phyloP scores from a whole-genome alignment of 352 stramenopile species.

The Globisporangium recalcitrans region DNA sequence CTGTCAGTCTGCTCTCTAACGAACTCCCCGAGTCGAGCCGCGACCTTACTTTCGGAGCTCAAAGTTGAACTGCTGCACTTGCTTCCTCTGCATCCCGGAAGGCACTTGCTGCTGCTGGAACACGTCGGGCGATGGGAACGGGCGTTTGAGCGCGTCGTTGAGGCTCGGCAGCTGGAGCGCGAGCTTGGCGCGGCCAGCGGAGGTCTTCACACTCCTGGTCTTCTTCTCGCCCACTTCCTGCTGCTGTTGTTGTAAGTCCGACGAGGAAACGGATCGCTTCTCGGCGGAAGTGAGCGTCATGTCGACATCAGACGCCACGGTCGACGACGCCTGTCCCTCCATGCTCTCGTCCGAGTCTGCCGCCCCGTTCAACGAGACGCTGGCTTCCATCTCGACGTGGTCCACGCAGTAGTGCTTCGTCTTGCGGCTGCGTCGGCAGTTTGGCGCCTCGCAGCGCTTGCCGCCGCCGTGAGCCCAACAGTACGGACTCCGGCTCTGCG shows the following conservation, averaged over 20 bases:
- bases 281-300: slow-evolving; percentile 10
- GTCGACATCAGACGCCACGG: slow-evolving; percentile 30
- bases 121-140: slow-evolving; percentile 16
- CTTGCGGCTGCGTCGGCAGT: slow-evolving; percentile 67
- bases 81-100: neutral
- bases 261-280: slow-evolving; percentile 8
- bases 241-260: slow-evolving; percentile 12
- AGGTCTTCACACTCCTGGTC: slow-evolving; percentile 19
- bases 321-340: slow-evolving; percentile 28
- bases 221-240: slow-evolving; percentile 9
- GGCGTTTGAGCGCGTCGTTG: slow-evolving; percentile 36
- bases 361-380: slow-evolving; percentile 17
- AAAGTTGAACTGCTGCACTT: slow-evolving; percentile 7
- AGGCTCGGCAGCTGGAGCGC: slow-evolving; percentile 31
- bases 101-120: neutral
- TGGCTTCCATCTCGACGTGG: slow-evolving; percentile 63
- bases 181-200: slow-evolving; percentile 11
- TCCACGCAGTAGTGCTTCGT: slow-evolving; percentile 75
- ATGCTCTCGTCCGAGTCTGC: slow-evolving; percentile 49
- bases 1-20: neutral
- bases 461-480: slow-evolving; percentile 73
- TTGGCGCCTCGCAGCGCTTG: slow-evolving; percentile 60
- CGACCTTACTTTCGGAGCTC: slow-evolving; percentile 1
- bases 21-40: neutral
- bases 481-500: slow-evolving; percentile 68